Evolutionary conservation across 345 rosid genomes (phyloP), one percentile per base, ranked within the genome.

Genomic region (Pugionium dolabratum): DNA sequence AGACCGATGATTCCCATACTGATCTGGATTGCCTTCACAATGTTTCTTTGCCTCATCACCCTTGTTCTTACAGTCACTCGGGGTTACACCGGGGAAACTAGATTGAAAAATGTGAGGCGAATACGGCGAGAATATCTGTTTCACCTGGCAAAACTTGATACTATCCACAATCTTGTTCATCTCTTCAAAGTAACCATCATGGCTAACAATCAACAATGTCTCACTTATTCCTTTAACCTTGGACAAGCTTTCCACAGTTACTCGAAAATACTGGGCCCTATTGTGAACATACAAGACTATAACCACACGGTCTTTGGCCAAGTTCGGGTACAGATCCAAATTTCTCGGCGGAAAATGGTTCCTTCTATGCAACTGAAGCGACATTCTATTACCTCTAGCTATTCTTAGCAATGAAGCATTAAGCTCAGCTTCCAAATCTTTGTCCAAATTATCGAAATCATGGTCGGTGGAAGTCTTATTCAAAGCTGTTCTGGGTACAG

Each of bases 271-370:
- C 66, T 90, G 96, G 25, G 97, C 90, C 53, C 99, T 79, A 62
- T 94, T 88, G 62, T 94, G 99, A 48, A 94, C 97, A 61, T 91
- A 94, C 18, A 94, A 77, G 66, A 94, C 97, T 39, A 94, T 83
- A 59, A 79, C 75, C 71, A 94, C 79, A 67, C 66, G 90, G 75
- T 84, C 83, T 66, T 85, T 80, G 0, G 87, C 86, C 75, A 94
- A 70, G 45, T 63, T 60, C 1, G 99, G 97, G 66, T 67, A 88
- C 27, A 84, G 71, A 79, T 91, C 87, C 39, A 51, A 27, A 63
- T 94, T 91, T 66, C 86, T 88, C 0, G 97, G 96, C 3, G 88
- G 88, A 50, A 79, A 72, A 55, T 7, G 73, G 75, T 91, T 94
- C 68, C 62, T 72, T 79, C 59, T 80, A 47, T 85, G 87, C 80